Evolutionary conservation across 306 rosid species (phyloP), one percentile per base, ranked within the genome.

Genomic region (Prunus davidiana): DNA sequence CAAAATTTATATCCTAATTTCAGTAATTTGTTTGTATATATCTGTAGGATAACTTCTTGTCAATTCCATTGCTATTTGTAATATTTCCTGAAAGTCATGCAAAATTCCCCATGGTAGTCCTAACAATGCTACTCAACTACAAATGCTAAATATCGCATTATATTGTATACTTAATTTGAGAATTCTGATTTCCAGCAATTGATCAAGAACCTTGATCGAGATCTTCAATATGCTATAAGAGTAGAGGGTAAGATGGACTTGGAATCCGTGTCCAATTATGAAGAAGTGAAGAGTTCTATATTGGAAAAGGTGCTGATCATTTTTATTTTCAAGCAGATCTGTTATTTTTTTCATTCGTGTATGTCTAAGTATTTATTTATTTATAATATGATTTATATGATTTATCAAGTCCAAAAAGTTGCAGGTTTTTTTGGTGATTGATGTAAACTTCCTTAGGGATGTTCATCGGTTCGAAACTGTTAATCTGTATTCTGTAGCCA

Each of bases 241-340:
- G 98, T 91, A 76, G 98, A 91, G 88, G 98, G 98, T 66, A 89
- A 89, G 86, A 85, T 91, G 93, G 97, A 90, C 77, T 75, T 92
- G 86, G 92, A 92, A 54, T 82, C 75, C 32, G 93, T 95, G 75
- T 82, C 92, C 67, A 95, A 95, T 81, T 95, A 95, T 80, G 90
- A 89, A 69, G 97, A 95, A 85, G 96, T 95, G 82, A 90, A 88
- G 91, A 83, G 80, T 75, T 84, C 91, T 73, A 95, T 95, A 70
- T 72, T 83, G 89, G 97, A 89, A 82, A 92, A 95, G 98, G 98
- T 95, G 84, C 73, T 65, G 78, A 43, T 18, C 56, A 28, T 58
- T 78, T 72, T 64, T 67, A 51, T 82, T 79, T 60, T 76, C n/a
- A 50, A 78, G 70, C 73, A 50, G 49, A 13, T 19, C 12, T 62